Evolutionary conservation across 768 basidiomycete genomes (phyloP), one percentile per base, ranked within the genome.

Genomic region (Termitomyces sp.): DNA sequence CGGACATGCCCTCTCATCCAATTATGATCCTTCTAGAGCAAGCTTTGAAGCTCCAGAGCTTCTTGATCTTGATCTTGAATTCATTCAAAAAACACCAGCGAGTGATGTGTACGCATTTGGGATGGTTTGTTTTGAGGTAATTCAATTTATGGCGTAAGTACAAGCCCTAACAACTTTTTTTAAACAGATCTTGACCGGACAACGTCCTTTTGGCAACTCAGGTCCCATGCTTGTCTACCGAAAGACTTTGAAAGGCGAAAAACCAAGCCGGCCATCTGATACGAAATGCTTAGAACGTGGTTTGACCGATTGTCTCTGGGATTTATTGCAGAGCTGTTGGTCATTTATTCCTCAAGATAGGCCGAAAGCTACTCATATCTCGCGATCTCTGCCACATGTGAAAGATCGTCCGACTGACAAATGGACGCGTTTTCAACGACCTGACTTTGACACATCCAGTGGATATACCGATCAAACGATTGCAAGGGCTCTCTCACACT

Each of bases 1-100:
- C 26, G 62, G 62, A 40, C 62, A 55, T 20, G 58, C 63, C 20
- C 41, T 62, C 20, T 61, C 61, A 12, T 67, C 61, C 28, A 47
- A 60, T 6, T 55, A 30, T 30, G 32, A n/a, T 16, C 64, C 61
- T 8, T 74, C 72, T 1, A 72, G 71, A 0, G 47, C 67, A 26
- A 68, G 73, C 43, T 76, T 69, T 63, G 69, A 70, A 36, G 71
- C 74, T 8, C 75, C 74, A 0, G 75, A 76, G 59, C 66, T 75
- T 23, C 14, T 52, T 40, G 26, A 52, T 40, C 26, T 40, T 26
- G 26, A 52, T 4, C 60, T 70, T 30, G 64, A 67, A 28, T 58
- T 63, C 10, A 55, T 59, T 28, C n/a, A n/a, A 18, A 59, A 61
- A 14, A 57, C 56, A 3, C 12, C 50, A 14, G 56, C 56, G 41